These are phyloP conservation scores for Acer campestre DNA, from an alignment of 345 rosid species.

Conservation along the genomic window DNA sequence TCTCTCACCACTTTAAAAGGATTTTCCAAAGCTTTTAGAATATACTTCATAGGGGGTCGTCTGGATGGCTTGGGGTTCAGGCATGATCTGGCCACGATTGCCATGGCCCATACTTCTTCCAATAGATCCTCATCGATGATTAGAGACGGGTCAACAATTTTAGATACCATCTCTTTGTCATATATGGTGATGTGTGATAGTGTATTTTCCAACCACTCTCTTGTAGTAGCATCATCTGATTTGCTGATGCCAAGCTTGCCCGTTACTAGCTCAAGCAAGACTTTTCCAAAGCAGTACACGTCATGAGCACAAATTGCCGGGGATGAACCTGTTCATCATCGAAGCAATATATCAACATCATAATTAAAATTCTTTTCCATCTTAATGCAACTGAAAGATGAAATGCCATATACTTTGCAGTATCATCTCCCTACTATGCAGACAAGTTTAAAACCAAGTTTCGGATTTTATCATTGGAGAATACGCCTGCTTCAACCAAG, in stretches of 20 bases:
- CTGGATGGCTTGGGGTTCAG: conserved; percentile 80
- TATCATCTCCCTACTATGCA: neutral
- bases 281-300: conserved; percentile 89
- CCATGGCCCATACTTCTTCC: conserved; percentile 99
- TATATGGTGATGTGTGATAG: conserved; percentile 59
- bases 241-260: conserved; percentile 86
- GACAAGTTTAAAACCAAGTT: neutral
- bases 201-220: conserved; percentile 57
- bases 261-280: conserved; percentile 83
- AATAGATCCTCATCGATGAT: conserved; percentile 84
- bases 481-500: too few species aligned
- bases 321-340: conserved; percentile 45
- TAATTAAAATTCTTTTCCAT: conserved; percentile 6
- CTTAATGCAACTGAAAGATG: neutral
- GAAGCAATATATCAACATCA: conserved; percentile 19
- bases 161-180: conserved; percentile 70
- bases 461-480: too few species aligned
- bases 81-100: conserved; percentile 90
- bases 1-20: conserved; percentile 86
- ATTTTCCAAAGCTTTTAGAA: conserved; percentile 89
- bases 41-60: conserved; percentile 81
- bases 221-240: conserved; percentile 56
- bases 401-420: neutral
- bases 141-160: conserved; percentile 81
- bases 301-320: conserved; percentile 68